These are phyloP conservation scores for Talaromyces sp. DNA, from an alignment of 2,329 filamentous ascomycete genomes.

Conservation along the genomic window DNA sequence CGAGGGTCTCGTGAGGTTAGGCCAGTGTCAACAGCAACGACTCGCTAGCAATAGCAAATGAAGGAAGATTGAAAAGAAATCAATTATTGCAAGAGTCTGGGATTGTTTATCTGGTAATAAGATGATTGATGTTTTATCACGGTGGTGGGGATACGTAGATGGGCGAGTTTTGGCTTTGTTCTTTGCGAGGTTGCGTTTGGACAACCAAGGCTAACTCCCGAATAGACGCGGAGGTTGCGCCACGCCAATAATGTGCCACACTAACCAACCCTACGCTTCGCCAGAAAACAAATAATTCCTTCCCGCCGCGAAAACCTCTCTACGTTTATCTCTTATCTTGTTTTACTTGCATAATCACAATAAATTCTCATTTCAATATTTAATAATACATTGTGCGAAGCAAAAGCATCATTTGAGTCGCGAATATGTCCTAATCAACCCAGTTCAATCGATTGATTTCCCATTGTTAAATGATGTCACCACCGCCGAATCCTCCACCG, in stretches of 20 bases:
- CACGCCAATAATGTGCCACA: slow-evolving; percentile 9
- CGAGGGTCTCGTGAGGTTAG: slow-evolving; percentile 18
- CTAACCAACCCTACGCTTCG: not conserved
- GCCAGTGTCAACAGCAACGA: slow-evolving; percentile 6
- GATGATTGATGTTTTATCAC: not conserved
- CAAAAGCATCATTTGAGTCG: not conserved
- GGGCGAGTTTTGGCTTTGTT: slow-evolving; percentile 6
- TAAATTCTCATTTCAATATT: slow-evolving; percentile 43
- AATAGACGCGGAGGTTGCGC: slow-evolving; percentile 15
- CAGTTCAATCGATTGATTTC: not conserved
- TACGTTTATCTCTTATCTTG: not conserved
- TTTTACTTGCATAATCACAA: not conserved
- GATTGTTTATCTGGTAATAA: not conserved
- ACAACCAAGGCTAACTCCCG: slow-evolving; percentile 8
- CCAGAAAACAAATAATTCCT: not conserved
- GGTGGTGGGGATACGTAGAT: slow-evolving; percentile 5
- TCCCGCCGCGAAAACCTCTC: not conserved
- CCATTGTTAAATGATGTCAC: slow-evolving; percentile 38
- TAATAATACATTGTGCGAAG: slow-evolving; percentile 5
- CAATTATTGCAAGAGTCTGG: not conserved
- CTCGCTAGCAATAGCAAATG: slow-evolving; percentile 21
- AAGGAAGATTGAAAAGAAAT: not conserved
- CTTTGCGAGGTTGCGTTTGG: slow-evolving; percentile 14
- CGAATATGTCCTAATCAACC: not conserved
- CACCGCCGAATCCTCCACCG: slow-evolving; percentile 46